phyloP scores from a whole-genome alignment of 2,329 filamentous ascomycete genomes.

The Thielaviopsis euricoi region DNA sequence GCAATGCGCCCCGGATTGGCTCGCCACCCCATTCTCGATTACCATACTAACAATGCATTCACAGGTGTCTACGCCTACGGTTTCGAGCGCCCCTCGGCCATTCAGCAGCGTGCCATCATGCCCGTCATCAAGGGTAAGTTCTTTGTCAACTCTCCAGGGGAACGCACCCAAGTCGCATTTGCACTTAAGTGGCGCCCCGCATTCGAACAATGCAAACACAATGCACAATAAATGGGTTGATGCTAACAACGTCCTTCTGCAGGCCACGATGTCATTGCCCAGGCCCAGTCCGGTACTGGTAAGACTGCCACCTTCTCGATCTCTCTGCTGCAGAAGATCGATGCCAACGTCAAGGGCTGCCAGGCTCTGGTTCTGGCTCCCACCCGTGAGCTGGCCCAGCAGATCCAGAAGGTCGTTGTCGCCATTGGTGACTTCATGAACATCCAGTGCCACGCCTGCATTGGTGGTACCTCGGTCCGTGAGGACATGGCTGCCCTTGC shows the following conservation, averaged over 20 bases:
- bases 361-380: slow-evolving; percentile 96
- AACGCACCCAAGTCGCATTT: neutral
- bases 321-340: slow-evolving; percentile 97
- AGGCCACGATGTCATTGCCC: slow-evolving; percentile 98
- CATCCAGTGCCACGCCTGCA: slow-evolving; percentile 97
- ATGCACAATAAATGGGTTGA: neutral
- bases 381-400: slow-evolving; percentile 94
- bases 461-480: slow-evolving; percentile 93
- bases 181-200: neutral
- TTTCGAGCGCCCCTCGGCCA: slow-evolving; percentile 99
- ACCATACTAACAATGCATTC: neutral
- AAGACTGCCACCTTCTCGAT: slow-evolving; percentile 99
- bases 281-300: slow-evolving; percentile 98
- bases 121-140: slow-evolving; percentile 93
- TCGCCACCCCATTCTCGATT: neutral
- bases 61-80: slow-evolving; percentile 94
- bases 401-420: slow-evolving; percentile 98
- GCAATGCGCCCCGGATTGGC: neutral
- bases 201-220: neutral
- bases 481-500: slow-evolving; percentile 97
- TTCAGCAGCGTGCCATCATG: slow-evolving; percentile 99
- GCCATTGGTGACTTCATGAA: slow-evolving; percentile 99
- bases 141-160: slow-evolving; percentile 12
- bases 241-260: slow-evolving; percentile 11
- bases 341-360: slow-evolving; percentile 84